Conservation (phyloP, 306 rosid species). For the Boehmeria nivea region DNA sequence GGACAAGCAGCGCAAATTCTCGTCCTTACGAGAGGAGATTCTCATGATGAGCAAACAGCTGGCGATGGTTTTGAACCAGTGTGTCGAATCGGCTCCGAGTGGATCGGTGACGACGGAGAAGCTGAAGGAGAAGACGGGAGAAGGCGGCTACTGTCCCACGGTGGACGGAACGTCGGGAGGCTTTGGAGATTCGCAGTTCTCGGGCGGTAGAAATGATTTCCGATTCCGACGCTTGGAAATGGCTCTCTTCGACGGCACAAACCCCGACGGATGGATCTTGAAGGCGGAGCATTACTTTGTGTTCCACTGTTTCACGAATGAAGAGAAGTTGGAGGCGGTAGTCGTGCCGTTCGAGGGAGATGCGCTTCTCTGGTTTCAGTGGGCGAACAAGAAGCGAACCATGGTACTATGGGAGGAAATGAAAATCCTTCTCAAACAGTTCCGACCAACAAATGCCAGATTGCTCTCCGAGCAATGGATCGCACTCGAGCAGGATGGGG, state of each 20-base stretch:
- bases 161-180: too few relatives aligned
- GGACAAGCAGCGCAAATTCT: too few relatives aligned
- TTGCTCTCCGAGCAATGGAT: not conserved
- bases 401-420: not conserved
- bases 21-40: too few relatives aligned
- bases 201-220: too few relatives aligned
- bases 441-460: not conserved
- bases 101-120: too few relatives aligned
- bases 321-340: not conserved
- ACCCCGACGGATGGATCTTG: too few relatives aligned
- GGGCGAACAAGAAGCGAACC: not conserved
- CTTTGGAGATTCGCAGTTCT: too few relatives aligned
- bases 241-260: too few relatives aligned
- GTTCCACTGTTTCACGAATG: not conserved
- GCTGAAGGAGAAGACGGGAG: not conserved
- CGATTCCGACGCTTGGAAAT: too few relatives aligned
- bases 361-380: too few relatives aligned
- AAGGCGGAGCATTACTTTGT: not conserved
- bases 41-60: too few relatives aligned
- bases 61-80: not conserved
- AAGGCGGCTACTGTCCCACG: not conserved
- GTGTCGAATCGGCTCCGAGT: not conserved
- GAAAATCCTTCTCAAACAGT: not conserved
- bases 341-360: not conserved
- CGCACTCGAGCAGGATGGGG: not conserved